Conservation (phyloP, 257 asterid genomes). For the Solanum okadae region DNA sequence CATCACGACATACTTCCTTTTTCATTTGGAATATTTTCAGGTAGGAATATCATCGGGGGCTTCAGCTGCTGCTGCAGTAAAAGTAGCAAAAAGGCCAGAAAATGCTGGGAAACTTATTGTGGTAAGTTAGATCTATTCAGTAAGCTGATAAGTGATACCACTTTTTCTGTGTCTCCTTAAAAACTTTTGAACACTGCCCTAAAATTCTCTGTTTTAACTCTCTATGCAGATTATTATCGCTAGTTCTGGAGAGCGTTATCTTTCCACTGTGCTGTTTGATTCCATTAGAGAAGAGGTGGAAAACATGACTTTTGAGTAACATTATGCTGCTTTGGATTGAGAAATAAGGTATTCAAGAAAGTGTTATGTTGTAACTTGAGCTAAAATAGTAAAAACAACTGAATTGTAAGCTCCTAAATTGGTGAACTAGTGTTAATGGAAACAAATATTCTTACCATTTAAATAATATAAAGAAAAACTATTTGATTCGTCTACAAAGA, state of each 20-base stretch:
- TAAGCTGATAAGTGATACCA: not conserved
- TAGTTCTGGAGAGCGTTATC: conserved; percentile 2
- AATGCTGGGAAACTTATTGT: conserved; percentile 48
- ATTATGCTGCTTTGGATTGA: not conserved
- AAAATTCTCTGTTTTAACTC: too few species aligned
- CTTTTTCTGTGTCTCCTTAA: too few species aligned
- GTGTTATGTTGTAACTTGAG: not conserved
- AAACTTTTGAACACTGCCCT: too few species aligned
- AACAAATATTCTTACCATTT: not conserved
- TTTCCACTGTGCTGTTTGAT: conserved; percentile 44
- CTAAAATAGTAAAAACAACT: not conserved
- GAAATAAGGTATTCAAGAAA: not conserved
- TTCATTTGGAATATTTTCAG: conserved; percentile 8
- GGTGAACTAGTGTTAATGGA: not conserved
- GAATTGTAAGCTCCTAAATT: not conserved
- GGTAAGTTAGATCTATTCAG: conserved; percentile 16
- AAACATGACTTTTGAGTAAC: conserved; percentile 13
- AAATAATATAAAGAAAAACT: too few species aligned
- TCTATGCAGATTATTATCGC: too few species aligned
- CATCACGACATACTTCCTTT: not conserved
- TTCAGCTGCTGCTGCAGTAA: conserved; percentile 44
- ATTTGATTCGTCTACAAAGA: too few species aligned
- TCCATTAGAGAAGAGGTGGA: conserved; percentile 32
- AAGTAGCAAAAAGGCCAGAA: conserved; percentile 37
- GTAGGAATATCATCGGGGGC: conserved; percentile 59